Conservation (phyloP, 257 asterid species). For the Solanum peruvianum region DNA sequence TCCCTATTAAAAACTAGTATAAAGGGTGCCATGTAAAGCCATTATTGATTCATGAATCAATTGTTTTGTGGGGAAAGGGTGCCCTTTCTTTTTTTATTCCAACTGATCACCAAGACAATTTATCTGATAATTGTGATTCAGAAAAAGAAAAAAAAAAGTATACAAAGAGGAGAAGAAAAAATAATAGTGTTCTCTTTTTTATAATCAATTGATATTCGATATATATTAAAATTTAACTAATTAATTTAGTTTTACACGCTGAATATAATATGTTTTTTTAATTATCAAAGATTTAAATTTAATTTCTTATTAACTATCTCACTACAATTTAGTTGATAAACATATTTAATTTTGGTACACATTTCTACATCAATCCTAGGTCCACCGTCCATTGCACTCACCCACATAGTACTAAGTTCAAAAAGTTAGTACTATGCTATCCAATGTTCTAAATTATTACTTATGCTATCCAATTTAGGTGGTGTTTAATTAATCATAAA, state of each 20-base stretch:
- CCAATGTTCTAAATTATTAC: not conserved
- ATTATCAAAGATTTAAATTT: not conserved
- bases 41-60: not conserved
- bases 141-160: not conserved
- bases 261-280: accelerated
- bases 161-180: not conserved
- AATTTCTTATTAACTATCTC: not conserved
- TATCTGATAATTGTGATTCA: not conserved
- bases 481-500: not conserved
- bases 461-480: not conserved
- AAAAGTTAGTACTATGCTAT: not conserved
- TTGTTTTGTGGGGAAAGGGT: not conserved
- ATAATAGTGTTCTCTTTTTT: not conserved
- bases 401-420: not conserved
- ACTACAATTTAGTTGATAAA: accelerated
- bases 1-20: not conserved
- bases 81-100: not conserved
- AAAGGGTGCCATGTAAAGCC: not conserved
- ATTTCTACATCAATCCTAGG: not conserved
- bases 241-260: not conserved
- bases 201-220: not conserved
- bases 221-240: accelerated
- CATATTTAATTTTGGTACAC: not conserved
- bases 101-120: not conserved
- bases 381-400: not conserved